A percentile compares a stretch with the other conserved stretches of the same genome.
phyloP scores from a whole-genome alignment of 2,329 filamentous ascomycete genomes.

The Aspergillus sp. region DNA sequence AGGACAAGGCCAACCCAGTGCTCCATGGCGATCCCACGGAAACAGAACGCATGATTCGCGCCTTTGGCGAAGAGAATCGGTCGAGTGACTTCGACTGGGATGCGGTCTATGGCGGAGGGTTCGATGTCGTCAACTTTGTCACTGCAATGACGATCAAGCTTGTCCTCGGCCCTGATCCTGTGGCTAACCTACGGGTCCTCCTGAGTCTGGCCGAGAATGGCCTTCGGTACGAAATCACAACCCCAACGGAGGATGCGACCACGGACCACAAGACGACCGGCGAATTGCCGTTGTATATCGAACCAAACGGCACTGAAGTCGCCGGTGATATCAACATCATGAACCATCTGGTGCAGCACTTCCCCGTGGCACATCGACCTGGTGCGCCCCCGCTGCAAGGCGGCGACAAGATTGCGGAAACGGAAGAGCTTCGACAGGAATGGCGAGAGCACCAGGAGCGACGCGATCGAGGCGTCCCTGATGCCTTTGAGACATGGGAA shows the following conservation, averaged over 20 bases:
- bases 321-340: slow-evolving; percentile 35
- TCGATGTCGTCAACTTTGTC: slow-evolving; percentile 66
- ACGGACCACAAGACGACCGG: neutral
- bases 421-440: slow-evolving; percentile 26
- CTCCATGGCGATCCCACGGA: slow-evolving; percentile 68
- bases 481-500: slow-evolving; percentile 33
- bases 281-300: slow-evolving; percentile 27
- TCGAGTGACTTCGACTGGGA: slow-evolving; percentile 70
- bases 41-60: slow-evolving; percentile 65
- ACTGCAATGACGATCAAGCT: slow-evolving; percentile 34
- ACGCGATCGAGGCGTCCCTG: slow-evolving; percentile 8
- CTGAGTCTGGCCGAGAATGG: slow-evolving; percentile 39
- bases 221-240: slow-evolving; percentile 33
- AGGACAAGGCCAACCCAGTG: slow-evolving; percentile 59
- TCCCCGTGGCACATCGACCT: slow-evolving; percentile 21
- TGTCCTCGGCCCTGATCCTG: slow-evolving; percentile 29
- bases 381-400: slow-evolving; percentile 29
- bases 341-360: slow-evolving; percentile 25
- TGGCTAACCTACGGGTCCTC: slow-evolving; percentile 39
- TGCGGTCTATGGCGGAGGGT: slow-evolving; percentile 72
- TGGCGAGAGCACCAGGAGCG: slow-evolving; percentile 28
- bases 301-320: slow-evolving; percentile 26
- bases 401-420: slow-evolving; percentile 25
- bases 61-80: slow-evolving; percentile 85
- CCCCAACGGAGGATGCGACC: neutral